A percentile compares a stretch with the other conserved stretches of the same genome.
Evolutionary conservation across 805 yeast species (phyloP).

Genomic region (Starmerella bombicola): DNA sequence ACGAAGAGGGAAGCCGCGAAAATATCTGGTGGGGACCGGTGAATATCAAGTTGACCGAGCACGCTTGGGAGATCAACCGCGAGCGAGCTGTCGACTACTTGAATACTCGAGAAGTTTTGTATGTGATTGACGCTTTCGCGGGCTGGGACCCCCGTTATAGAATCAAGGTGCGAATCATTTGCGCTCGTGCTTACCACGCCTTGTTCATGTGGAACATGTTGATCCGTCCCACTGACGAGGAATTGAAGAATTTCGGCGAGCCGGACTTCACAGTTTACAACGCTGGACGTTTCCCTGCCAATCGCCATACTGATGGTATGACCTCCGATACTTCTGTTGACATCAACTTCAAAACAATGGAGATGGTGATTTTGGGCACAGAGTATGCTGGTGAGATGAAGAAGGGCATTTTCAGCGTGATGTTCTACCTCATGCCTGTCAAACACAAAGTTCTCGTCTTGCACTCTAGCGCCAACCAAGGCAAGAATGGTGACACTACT

Average conservation of each 20-base stretch:
- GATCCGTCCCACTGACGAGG: slow-evolving; percentile 87
- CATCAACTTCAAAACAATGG: slow-evolving; percentile 93
- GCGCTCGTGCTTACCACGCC: slow-evolving; percentile 98
- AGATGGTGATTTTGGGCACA: slow-evolving; percentile 96
- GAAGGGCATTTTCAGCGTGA: slow-evolving; percentile 96
- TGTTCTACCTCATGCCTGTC: slow-evolving; percentile 97
- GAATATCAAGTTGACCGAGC: slow-evolving; percentile 84
- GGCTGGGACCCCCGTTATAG: slow-evolving; percentile 99
- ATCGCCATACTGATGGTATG: slow-evolving; percentile 93
- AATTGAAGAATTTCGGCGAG: slow-evolving; percentile 78
- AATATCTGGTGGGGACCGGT: slow-evolving; percentile 99
- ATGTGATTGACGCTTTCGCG: slow-evolving; percentile 91
- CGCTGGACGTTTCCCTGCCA: slow-evolving; percentile 98
- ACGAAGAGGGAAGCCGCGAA: slow-evolving; percentile 71
- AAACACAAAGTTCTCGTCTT: slow-evolving; percentile 80
- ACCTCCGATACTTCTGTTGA: slow-evolving; percentile 91
- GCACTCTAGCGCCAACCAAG: slow-evolving; percentile 93
- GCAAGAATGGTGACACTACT: slow-evolving; percentile 74
- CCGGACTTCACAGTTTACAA: slow-evolving; percentile 98
- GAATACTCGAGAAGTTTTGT: slow-evolving; percentile 87
- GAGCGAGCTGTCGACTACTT: slow-evolving; percentile 94
- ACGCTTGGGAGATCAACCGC: slow-evolving; percentile 89
- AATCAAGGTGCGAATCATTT: slow-evolving; percentile 85
- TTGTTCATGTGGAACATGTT: slow-evolving; percentile 96
- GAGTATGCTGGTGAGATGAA: slow-evolving; percentile 99